phyloP scores from a whole-genome alignment of 805 yeast genomes.

The Candida nitratophila region DNA sequence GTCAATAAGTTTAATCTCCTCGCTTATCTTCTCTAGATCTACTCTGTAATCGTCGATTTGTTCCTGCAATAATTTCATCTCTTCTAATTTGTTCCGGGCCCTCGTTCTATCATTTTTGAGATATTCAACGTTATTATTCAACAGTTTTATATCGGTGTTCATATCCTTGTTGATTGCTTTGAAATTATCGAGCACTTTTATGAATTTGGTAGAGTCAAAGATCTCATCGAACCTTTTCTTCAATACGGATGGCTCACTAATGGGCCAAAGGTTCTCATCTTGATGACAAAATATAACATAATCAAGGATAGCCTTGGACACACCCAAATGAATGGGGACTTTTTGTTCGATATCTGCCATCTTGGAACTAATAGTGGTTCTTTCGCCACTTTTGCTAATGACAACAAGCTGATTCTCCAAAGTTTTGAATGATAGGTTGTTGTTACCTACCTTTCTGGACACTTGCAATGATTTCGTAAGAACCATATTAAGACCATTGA shows the following conservation, averaged over 20 bases:
- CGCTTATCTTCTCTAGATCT: slow-evolving; percentile 43
- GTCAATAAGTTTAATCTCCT: slow-evolving; percentile 46
- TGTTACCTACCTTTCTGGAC: slow-evolving; percentile 46
- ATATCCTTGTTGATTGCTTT: slow-evolving; percentile 73
- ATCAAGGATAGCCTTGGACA: slow-evolving; percentile 78
- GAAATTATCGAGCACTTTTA: slow-evolving; percentile 79
- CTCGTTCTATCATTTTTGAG: slow-evolving; percentile 66
- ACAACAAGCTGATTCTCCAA: slow-evolving; percentile 81
- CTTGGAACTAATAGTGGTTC: slow-evolving; percentile 71
- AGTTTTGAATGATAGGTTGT: slow-evolving; percentile 71
- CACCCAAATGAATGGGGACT: slow-evolving; percentile 81
- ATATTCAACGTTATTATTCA: slow-evolving; percentile 75
- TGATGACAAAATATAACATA: slow-evolving; percentile 96
- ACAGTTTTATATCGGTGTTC: slow-evolving; percentile 63
- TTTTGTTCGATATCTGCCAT: slow-evolving; percentile 77
- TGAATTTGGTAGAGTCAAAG: slow-evolving; percentile 89
- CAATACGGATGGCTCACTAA: slow-evolving; percentile 80
- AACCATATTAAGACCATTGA: slow-evolving; percentile 72
- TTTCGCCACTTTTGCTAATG: slow-evolving; percentile 51
- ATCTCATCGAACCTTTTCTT: slow-evolving; percentile 95
- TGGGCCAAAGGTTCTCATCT: slow-evolving; percentile 95
- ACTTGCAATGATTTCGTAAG: slow-evolving; percentile 82
- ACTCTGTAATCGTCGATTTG: slow-evolving; percentile 38
- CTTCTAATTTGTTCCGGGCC: slow-evolving; percentile 50
- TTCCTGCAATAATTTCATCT: slow-evolving; percentile 34